Evolutionary conservation across 495 filamentous ascomycete species (phyloP).

Genomic region (Aspergillus biplanus): DNA sequence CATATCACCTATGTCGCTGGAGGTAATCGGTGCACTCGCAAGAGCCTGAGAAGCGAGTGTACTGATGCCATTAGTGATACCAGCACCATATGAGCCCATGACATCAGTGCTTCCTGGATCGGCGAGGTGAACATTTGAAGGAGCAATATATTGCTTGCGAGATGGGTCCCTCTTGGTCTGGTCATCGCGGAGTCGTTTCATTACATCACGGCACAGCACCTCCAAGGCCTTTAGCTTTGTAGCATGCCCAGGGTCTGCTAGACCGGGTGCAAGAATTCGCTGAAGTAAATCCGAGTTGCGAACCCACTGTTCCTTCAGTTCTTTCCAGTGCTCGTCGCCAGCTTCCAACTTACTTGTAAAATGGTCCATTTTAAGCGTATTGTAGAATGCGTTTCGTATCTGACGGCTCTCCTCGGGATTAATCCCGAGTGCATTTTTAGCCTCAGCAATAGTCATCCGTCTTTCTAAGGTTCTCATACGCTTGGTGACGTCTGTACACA

Average conservation of each 20-base stretch:
- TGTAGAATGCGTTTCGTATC: slow-evolving; percentile 67
- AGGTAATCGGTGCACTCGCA: slow-evolving; percentile 48
- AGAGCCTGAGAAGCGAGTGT: slow-evolving; percentile 56
- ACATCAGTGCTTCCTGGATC: slow-evolving; percentile 28
- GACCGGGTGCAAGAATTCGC: slow-evolving; percentile 56
- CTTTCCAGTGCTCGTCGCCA: slow-evolving; percentile 71
- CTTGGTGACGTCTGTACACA: slow-evolving; percentile 83
- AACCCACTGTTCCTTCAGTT: slow-evolving; percentile 72
- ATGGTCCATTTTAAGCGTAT: slow-evolving; percentile 66
- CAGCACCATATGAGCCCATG: slow-evolving; percentile 32
- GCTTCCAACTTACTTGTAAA: slow-evolving; percentile 76
- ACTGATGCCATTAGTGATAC: slow-evolving; percentile 53
- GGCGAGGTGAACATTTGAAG: slow-evolving; percentile 31
- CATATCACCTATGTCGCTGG: slow-evolving; percentile 55
- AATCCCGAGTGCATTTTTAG: slow-evolving; percentile 71
- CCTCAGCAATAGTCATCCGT: slow-evolving; percentile 71
- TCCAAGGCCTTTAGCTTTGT: slow-evolving; percentile 69
- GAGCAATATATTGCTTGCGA: slow-evolving; percentile 45
- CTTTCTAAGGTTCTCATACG: slow-evolving; percentile 65
- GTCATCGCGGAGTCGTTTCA: slow-evolving; percentile 74
- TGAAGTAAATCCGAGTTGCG: slow-evolving; percentile 58
- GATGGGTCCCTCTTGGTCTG: slow-evolving; percentile 61
- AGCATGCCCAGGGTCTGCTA: slow-evolving; percentile 57
- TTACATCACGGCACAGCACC: slow-evolving; percentile 70
- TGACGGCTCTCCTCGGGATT: slow-evolving; percentile 72